Evolutionary conservation across 306 rosid species (phyloP), one percentile per base, ranked within the genome.

Genomic region (Benincasa hispida): DNA sequence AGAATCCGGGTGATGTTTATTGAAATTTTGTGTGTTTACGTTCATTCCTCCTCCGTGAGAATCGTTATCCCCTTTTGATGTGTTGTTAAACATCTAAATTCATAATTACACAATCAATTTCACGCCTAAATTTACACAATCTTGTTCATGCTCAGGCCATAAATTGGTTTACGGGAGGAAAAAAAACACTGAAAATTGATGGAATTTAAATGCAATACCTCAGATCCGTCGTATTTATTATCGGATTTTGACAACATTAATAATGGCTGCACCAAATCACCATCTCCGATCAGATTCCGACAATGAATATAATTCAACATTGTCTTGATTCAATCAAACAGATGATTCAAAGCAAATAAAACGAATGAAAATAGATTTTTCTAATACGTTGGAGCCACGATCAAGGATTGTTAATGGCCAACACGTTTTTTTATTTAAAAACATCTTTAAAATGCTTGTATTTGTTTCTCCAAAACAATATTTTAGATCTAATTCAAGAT

Each of bases 201-300:
- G 4, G 18, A 25, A 56, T 22, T 21, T 58, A 5, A 6, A 27
- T 5, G 34, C 7, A 48, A 0, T 48, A 68, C 74, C 74, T 68
- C 55, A 41, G 74, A 41, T 42, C n/a, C 35, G n/a, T 22, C 13
- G 12, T n/a, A 28, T 22, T 39, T 68, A 22, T 5, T 42, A 45
- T 70, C 58, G 58, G 58, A 45, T 10, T 70, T 70, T 14, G 39
- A 27, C 58, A 22, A 25, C 41, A 47, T 15, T 47, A 66, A 70
- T 48, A 66, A 47, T 24, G 57, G 76, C 58, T 45, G 76, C 58
- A 70, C 4, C 35, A 42, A 45, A 70, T 45, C 7, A 25, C 55
- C 22, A 68, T 24, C 55, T 70, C 59, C 34, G 58, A 70, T 70
- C 76, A 70, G 76, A 45, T 70, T 47, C 58, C 34, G 56, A 28